Evolutionary conservation across 352 stramenopile genomes (phyloP).

Genomic region (Phytophthora citrophthora): DNA sequence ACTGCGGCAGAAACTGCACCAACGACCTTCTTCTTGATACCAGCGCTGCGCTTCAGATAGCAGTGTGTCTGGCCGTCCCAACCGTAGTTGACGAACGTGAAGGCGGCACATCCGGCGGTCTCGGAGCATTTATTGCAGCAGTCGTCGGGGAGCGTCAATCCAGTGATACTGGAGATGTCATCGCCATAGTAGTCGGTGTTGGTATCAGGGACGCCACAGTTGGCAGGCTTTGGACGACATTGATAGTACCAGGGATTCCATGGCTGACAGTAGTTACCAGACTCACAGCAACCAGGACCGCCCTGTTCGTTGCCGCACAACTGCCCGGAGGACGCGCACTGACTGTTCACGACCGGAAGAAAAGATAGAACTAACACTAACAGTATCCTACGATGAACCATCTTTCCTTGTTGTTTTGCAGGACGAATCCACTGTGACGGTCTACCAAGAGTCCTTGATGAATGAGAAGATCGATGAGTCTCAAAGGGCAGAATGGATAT

Average conservation of each 20-base stretch:
- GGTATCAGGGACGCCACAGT: conserved; percentile 30
- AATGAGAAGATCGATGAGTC: too few relatives aligned
- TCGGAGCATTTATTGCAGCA: conserved; percentile 40
- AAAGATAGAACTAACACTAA: background rate
- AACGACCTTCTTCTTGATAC: conserved; percentile 13
- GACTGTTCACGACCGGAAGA: background rate
- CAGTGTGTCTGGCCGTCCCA: conserved; percentile 32
- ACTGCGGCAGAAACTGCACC: conserved; percentile 7
- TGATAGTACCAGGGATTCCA: conserved; percentile 53
- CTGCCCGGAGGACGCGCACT: background rate
- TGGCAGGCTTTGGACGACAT: conserved; percentile 32
- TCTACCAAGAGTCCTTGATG: too few relatives aligned
- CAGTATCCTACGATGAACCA: background rate
- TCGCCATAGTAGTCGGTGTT: too few relatives aligned
- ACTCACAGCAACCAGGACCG: conserved; percentile 23
- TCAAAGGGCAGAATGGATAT: too few relatives aligned
- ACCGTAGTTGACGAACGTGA: conserved; percentile 49
- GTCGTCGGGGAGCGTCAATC: conserved; percentile 17
- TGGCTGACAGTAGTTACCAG: conserved; percentile 39
- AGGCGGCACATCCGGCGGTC: conserved; percentile 36
- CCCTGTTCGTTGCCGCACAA: background rate
- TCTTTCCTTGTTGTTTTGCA: background rate
- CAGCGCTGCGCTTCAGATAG: conserved; percentile 33
- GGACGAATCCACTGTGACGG: background rate
- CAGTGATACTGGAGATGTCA: too few relatives aligned